Conservation (phyloP, 2,329 filamentous ascomycete species). For the Trichoderma polysporum region DNA sequence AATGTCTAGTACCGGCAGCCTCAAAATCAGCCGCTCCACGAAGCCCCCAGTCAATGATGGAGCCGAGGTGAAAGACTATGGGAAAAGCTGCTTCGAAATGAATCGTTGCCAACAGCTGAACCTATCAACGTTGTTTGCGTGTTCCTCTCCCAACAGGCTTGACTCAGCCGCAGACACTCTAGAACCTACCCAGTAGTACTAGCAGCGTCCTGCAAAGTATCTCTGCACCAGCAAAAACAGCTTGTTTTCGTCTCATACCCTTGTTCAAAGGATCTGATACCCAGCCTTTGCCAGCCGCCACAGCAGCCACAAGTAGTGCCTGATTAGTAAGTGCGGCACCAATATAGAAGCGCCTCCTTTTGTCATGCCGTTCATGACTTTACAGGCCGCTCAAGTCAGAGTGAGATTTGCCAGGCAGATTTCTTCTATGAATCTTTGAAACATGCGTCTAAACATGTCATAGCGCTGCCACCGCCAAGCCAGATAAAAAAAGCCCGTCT, state of each 20-base stretch:
- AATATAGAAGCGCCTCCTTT: conserved; percentile 1
- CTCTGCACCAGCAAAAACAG: not conserved
- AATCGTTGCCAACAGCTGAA: not conserved
- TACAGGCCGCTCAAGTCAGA: not conserved
- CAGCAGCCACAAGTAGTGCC: not conserved
- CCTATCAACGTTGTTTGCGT: not conserved
- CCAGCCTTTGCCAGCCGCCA: not conserved
- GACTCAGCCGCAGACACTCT: not conserved
- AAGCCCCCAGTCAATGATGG: not conserved
- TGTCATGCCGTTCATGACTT: not conserved
- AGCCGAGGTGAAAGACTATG: not conserved
- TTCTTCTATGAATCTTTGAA: not conserved
- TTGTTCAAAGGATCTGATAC: not conserved
- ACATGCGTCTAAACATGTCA: not conserved
- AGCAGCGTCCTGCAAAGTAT: too few relatives aligned
- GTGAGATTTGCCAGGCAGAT: not conserved
- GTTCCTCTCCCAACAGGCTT: not conserved
- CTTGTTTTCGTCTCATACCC: not conserved
- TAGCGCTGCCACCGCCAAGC: not conserved
- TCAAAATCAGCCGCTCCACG: not conserved
- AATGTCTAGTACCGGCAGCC: not conserved
- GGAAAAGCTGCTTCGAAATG: not conserved
- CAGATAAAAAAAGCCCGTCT: not conserved
- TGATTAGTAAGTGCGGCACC: not conserved
- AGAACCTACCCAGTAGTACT: too few relatives aligned